Conservation (phyloP, 805 yeast genomes). For the Saccharomycopsis microspora region DNA sequence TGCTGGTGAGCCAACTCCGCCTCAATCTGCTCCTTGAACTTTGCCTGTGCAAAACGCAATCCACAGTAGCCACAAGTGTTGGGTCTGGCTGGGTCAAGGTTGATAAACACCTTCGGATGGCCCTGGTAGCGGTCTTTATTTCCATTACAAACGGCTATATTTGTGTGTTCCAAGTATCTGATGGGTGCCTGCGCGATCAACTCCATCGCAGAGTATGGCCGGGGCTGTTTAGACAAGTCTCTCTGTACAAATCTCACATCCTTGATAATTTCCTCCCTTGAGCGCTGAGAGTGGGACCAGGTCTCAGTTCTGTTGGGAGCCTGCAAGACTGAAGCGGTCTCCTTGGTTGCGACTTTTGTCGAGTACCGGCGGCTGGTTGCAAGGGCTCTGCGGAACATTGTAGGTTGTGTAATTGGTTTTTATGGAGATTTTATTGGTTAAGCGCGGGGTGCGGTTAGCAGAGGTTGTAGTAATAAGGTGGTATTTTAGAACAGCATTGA, state of each 20-base stretch:
- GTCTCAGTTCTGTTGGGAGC: constrained; percentile 65
- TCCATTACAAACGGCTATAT: constrained; percentile 77
- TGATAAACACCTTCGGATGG: constrained; percentile 75
- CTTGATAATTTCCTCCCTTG: constrained; percentile 43
- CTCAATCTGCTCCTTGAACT: constrained; percentile 13
- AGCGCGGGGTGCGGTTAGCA: neutral
- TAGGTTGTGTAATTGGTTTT: too few relatives aligned
- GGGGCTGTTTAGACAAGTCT: constrained; percentile 60
- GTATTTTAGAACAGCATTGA: too few relatives aligned
- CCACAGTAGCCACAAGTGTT: constrained; percentile 79
- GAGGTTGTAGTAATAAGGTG: neutral
- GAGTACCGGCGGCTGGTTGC: neutral
- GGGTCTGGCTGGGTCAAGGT: constrained; percentile 65
- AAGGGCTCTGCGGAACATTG: neutral
- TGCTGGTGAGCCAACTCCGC: neutral
- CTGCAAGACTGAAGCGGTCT: constrained; percentile 28
- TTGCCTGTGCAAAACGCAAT: constrained; percentile 31
- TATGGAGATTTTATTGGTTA: too few relatives aligned
- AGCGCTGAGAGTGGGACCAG: constrained; percentile 64
- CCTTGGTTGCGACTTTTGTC: neutral
- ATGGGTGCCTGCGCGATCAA: constrained; percentile 68
- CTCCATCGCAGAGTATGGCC: constrained; percentile 77
- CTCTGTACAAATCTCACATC: constrained; percentile 63
- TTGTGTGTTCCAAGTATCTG: constrained; percentile 40
- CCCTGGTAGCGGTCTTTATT: constrained; percentile 64